Percentiles rank a stretch among this genome's conserved stretches.
These are phyloP conservation scores for Trichothecium sympodiale DNA, from an alignment of 2,329 filamentous ascomycete genomes.

Conservation along the genomic window DNA sequence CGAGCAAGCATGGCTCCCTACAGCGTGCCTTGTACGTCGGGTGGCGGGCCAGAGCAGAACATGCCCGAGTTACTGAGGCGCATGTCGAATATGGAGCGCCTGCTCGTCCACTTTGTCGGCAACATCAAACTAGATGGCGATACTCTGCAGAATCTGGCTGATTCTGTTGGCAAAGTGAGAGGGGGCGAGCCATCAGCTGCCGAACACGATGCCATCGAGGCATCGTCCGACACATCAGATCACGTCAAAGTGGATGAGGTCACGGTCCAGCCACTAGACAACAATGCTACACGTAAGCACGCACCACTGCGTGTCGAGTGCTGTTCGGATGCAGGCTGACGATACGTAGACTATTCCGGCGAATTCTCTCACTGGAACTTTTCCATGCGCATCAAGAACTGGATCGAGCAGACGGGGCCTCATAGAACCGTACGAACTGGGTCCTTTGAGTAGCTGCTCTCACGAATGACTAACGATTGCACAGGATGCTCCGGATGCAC, in stretches of 20 bases:
- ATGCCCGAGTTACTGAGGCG: background rate
- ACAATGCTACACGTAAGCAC: conserved; percentile 27
- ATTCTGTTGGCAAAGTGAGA: conserved; percentile 25
- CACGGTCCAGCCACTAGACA: conserved; percentile 27
- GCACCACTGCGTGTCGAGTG: background rate
- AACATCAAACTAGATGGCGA: conserved; percentile 11
- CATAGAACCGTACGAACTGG: background rate
- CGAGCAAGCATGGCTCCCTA: too few relatives aligned
- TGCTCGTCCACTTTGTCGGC: conserved; percentile 35
- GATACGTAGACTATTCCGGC: conserved; percentile 32
- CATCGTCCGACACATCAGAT: conserved; percentile 3
- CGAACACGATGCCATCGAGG: conserved; percentile 7
- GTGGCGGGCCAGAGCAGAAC: too few relatives aligned
- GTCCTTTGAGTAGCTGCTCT: background rate
- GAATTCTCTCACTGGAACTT: conserved; percentile 44
- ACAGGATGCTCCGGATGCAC: conserved; percentile 9
- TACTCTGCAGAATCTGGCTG: conserved; percentile 26
- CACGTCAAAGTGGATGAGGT: conserved; percentile 19
- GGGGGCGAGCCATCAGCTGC: conserved; percentile 6
- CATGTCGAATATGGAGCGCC: conserved; percentile 29
- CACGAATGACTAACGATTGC: background rate
- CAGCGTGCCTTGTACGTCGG: too few relatives aligned
- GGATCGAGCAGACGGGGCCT: conserved; percentile 26
- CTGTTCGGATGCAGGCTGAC: background rate
- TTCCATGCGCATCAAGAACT: conserved; percentile 38